A percentile compares a stretch with the other conserved stretches of the same genome.
Evolutionary conservation across 495 filamentous ascomycete species (phyloP).

Genomic region (Aspergillus wentii): DNA sequence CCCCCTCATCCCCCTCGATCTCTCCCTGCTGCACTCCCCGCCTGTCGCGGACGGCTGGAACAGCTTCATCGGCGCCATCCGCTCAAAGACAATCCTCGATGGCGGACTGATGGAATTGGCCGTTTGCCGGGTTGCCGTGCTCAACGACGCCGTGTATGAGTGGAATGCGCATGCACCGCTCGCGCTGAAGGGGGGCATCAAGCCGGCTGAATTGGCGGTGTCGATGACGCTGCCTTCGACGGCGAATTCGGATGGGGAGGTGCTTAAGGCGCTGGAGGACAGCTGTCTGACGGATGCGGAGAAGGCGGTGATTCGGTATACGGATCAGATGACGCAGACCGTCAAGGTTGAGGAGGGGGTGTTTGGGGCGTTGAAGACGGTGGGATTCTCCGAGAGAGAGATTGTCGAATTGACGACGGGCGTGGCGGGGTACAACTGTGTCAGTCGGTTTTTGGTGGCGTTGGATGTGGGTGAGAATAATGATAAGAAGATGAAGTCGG

Average conservation of each 20-base stretch:
- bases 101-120: constrained; percentile 42
- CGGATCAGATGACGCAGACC: constrained; percentile 64
- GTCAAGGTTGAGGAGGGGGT: constrained; percentile 51
- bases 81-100: constrained; percentile 59
- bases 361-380: constrained; percentile 53
- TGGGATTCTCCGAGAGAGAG: constrained; percentile 53
- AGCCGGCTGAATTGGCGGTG: constrained; percentile 37
- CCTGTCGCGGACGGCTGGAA: constrained; percentile 73
- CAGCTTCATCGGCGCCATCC: constrained; percentile 65
- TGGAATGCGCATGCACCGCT: constrained; percentile 75
- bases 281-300: constrained; percentile 52
- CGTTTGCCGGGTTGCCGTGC: constrained; percentile 58
- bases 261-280: constrained; percentile 18
- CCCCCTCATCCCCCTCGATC: constrained; percentile 63
- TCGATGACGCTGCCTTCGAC: constrained; percentile 37
- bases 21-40: constrained; percentile 64
- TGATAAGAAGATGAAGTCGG: constrained; percentile 35
- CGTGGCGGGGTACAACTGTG: constrained; percentile 81
- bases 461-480: constrained; percentile 62
- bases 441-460: constrained; percentile 78
- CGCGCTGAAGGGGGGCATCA: constrained; percentile 37
- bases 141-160: constrained; percentile 72
- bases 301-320: constrained; percentile 55
- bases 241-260: constrained; percentile 16
- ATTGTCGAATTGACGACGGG: constrained; percentile 68